Conservation (phyloP, 805 yeast species). For the Candida cerambycidarum region DNA sequence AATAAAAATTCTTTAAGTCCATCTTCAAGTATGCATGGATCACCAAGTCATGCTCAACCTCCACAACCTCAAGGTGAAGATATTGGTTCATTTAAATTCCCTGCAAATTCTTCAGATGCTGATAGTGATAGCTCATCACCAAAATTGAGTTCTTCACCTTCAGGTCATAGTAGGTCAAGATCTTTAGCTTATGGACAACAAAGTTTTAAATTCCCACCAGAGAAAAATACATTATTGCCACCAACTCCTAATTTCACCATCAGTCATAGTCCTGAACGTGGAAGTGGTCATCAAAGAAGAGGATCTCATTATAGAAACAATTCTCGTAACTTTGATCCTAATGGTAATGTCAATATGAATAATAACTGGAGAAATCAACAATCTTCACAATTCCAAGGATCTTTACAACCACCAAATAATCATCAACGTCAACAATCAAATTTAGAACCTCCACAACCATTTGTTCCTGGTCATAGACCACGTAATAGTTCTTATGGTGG, state of each 20-base stretch:
- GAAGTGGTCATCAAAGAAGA: conserved; percentile 32
- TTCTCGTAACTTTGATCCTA: conserved; percentile 40
- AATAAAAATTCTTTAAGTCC: conserved; percentile 37
- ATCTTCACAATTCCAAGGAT: background rate
- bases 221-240: conserved; percentile 38
- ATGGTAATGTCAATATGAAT: conserved; percentile 40
- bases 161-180: conserved; percentile 35
- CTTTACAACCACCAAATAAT: conserved; percentile 4
- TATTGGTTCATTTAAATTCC: conserved; percentile 53
- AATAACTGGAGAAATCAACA: conserved; percentile 69
- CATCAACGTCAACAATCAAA: conserved; percentile 25
- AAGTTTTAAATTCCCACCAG: conserved; percentile 65
- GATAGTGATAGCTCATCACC: conserved; percentile 15
- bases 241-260: conserved; percentile 54
- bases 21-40: conserved; percentile 17
- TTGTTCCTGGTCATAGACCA: conserved; percentile 77
- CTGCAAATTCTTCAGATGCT: conserved; percentile 36
- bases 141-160: conserved; percentile 14
- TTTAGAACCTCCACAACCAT: conserved; percentile 44
- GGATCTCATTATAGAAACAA: conserved; percentile 40
- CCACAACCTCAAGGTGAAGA: conserved; percentile 12
- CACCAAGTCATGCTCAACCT: conserved; percentile 13
- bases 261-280: conserved; percentile 37
- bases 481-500: conserved; percentile 62
- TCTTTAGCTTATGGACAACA: conserved; percentile 47